Conservation (phyloP, 306 rosid species). For the Vigna nakashimae region DNA sequence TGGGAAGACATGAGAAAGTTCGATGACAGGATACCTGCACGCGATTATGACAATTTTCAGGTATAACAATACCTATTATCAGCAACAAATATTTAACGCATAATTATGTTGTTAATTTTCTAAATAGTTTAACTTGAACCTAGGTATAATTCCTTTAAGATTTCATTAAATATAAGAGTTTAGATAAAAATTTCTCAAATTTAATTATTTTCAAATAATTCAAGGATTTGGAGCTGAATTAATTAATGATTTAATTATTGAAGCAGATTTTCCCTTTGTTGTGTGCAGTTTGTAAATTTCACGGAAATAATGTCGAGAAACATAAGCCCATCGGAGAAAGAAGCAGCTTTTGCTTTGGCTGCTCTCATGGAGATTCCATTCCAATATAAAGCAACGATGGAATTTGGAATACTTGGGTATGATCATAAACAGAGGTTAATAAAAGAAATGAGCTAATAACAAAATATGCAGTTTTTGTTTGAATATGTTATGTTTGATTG, state of each 20-base stretch:
- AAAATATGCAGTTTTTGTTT: no score
- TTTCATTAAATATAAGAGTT: background rate
- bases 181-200: background rate
- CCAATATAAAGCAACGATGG: slow-evolving; percentile 82
- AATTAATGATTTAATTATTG: no score
- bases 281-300: slow-evolving; percentile 82
- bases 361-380: slow-evolving; percentile 97
- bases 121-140: background rate
- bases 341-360: slow-evolving; percentile 86
- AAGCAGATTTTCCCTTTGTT: background rate
- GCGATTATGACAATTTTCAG: slow-evolving; percentile 91
- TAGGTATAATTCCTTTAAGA: background rate
- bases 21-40: slow-evolving; percentile 85
- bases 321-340: slow-evolving; percentile 58
- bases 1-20: slow-evolving; percentile 97
- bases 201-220: no score
- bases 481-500: no score
- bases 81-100: background rate
- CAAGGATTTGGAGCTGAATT: no score
- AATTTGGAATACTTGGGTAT: slow-evolving; percentile 75
- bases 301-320: slow-evolving; percentile 67
- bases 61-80: slow-evolving; percentile 34
- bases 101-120: background rate
- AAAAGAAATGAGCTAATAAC: no score
- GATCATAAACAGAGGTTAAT: background rate